These are phyloP conservation scores for Globisporangium nunn DNA, from an alignment of 352 stramenopile genomes.

Conservation along the genomic window DNA sequence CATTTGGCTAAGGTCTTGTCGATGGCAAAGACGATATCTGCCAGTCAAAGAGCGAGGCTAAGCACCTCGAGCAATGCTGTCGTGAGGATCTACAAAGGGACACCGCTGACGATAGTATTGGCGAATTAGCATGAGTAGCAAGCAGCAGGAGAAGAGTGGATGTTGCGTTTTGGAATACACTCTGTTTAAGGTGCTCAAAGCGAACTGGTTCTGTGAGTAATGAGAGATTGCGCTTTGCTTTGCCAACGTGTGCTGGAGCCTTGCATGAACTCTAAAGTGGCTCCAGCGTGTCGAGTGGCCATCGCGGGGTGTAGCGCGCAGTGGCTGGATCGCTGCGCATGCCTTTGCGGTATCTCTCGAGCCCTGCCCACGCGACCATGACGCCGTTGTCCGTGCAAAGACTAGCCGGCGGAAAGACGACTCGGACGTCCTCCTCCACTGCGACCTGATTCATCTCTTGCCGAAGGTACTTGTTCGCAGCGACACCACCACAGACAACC, in stretches of 20 bases:
- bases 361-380: conserved; percentile 94
- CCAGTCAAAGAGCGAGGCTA: background rate
- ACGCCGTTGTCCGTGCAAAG: conserved; percentile 99
- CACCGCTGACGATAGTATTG: background rate
- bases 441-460: conserved; percentile 64
- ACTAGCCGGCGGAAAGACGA: conserved; percentile 52
- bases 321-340: conserved; percentile 45
- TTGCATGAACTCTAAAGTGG: conserved; percentile 21
- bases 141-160: no score
- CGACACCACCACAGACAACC: conserved; percentile 96
- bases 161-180: no score
- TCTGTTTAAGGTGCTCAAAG: no score
- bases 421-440: conserved; percentile 34
- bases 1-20: no score
- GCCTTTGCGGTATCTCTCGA: conserved; percentile 50
- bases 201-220: no score
- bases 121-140: no score
- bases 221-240: background rate
- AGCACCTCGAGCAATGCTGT: background rate
- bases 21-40: no score
- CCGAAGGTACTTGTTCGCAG: conserved; percentile 94
- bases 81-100: background rate
- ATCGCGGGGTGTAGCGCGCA: conserved; percentile 66
- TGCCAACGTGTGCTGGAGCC: background rate
- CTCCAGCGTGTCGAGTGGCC: conserved; percentile 60